Evolutionary conservation across 225 moss, liverwort and hornwort genomes (phyloP).

Genomic region (Takakia lepidozioides): DNA sequence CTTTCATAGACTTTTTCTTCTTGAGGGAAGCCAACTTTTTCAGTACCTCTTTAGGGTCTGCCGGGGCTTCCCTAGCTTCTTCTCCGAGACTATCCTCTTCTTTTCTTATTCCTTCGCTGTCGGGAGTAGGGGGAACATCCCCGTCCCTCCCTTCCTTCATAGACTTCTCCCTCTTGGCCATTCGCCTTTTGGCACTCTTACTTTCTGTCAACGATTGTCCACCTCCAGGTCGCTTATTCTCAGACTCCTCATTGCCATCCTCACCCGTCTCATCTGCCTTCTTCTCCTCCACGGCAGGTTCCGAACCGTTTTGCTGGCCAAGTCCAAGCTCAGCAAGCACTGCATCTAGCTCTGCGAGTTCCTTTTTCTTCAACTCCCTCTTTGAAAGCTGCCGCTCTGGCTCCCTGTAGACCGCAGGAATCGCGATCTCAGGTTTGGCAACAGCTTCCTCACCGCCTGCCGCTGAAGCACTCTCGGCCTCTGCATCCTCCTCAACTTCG

Average conservation of each 20-base stretch:
- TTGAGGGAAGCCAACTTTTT: constrained; percentile 52
- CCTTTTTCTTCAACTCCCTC: constrained; percentile 64
- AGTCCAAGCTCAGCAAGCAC: constrained; percentile 39
- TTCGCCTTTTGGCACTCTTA: constrained; percentile 56
- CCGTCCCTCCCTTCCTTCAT: constrained; percentile 56
- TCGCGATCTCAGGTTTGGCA: constrained; percentile 19
- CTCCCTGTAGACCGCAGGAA: constrained; percentile 37
- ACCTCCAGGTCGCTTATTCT: constrained; percentile 14
- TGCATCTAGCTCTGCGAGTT: constrained; percentile 52
- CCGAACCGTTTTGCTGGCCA: constrained; percentile 16
- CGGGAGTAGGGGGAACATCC: constrained; percentile 27
- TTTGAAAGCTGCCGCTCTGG: constrained; percentile 63
- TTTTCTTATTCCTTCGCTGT: constrained; percentile 29
- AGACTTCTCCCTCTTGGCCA: constrained; percentile 66
- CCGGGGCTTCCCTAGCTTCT: constrained; percentile 23
- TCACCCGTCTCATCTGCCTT: constrained; percentile 35
- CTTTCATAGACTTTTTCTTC: constrained; percentile 46
- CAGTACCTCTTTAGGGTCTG: constrained; percentile 62
- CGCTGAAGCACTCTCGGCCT: constrained; percentile 27
- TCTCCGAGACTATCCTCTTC: constrained; percentile 31
- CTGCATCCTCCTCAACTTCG: constrained; percentile 51
- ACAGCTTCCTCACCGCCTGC: constrained; percentile 21
- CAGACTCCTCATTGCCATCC: constrained; percentile 29
- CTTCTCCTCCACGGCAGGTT: constrained; percentile 4
- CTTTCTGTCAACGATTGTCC: constrained; percentile 30